Percentiles rank a stretch among this genome's conserved stretches.
These are phyloP conservation scores for Jimgerdemannia lactiflua DNA, from an alignment of 192 early-diverging fungal species.

Conservation along the genomic window DNA sequence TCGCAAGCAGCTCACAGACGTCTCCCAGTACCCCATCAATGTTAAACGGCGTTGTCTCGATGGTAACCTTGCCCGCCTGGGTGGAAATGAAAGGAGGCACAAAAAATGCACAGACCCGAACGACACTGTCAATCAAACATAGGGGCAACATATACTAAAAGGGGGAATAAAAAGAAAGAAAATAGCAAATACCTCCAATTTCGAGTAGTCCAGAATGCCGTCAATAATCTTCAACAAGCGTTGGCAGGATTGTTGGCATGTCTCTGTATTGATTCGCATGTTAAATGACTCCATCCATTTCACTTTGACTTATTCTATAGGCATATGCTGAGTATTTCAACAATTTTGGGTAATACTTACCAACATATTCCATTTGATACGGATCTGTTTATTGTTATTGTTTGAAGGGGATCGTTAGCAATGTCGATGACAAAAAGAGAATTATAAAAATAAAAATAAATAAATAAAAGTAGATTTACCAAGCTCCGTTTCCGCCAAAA, in stretches of 20 bases:
- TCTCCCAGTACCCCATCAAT: background rate
- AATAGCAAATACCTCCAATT: background rate
- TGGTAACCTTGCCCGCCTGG: background rate
- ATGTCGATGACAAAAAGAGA: no score
- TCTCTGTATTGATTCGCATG: background rate
- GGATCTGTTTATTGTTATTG: background rate
- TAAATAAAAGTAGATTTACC: background rate
- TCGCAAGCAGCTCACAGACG: background rate
- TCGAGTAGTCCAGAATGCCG: background rate
- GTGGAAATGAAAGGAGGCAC: background rate
- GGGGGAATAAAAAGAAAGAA: background rate
- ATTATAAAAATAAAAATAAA: background rate
- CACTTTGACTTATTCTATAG: no score
- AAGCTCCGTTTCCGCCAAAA: background rate
- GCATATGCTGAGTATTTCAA: no score
- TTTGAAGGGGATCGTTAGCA: no score
- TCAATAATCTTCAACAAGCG: background rate
- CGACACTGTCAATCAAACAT: background rate
- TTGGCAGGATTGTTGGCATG: background rate
- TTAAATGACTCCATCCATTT: background rate
- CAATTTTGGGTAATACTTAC: background rate
- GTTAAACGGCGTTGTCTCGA: background rate
- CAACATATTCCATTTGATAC: background rate
- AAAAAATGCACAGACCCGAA: background rate
- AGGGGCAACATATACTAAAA: background rate